Evolutionary conservation across 306 rosid genomes (phyloP), one percentile per base, ranked within the genome.

Genomic region (Lathyrus oleraceus): DNA sequence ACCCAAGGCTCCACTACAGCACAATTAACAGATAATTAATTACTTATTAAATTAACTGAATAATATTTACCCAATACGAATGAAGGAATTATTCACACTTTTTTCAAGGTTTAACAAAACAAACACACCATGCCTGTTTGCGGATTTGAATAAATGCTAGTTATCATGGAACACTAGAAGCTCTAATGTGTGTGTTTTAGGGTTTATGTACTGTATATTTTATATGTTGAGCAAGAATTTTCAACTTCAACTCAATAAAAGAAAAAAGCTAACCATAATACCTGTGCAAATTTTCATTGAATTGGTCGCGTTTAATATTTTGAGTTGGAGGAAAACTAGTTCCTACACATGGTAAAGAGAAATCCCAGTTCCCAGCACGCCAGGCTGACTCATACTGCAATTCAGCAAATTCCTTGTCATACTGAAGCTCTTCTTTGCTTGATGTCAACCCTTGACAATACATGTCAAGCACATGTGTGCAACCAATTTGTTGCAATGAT

Each of bases 321-420:
- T 49, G 74, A 73, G 81, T 81, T 25, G 80, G 62, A 49, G 71
- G 47, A 74, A 85, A 75, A 69, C 73, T 78, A 65, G 79, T 73
- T 61, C 82, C 89, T 5, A 68, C 60, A 69, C 76, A 61, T 39
- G 88, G 87, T 74, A 86, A 71, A 65, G 93, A 85, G 77, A 92
- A 92, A 77, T 92, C 96, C 98, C 98, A 92, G 78, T 92, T 88
- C 76, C 93, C 98, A 17, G 96, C 81, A 56, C 93, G 96, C 98
- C 98, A 90, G 23, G 98, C 98, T 69, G 98, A 92, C 75, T 93
- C 97, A 42, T 85, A 90, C 88, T 93, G 88, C 87, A 89, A 79
- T 78, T 90, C 98, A 43, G 88, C 68, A 53, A 92, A 92, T 82
- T 92, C 98, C 68, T 78, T 78, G 85, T 92, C 98, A 65, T 88